Evolutionary conservation across 83 land plant genomes (phyloP).

Genomic region (Diphasiastrum complanatum): DNA sequence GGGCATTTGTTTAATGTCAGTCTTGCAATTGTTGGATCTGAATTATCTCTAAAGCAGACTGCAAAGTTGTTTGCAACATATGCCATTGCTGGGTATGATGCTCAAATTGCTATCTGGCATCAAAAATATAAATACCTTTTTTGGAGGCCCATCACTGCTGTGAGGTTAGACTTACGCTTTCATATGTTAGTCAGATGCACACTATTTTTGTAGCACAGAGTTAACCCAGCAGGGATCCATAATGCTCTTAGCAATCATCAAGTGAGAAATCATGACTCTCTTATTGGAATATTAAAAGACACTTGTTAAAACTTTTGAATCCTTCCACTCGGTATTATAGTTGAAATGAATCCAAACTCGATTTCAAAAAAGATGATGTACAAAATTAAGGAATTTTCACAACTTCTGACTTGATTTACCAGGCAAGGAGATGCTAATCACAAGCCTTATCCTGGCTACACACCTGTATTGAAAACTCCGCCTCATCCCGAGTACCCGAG

Average conservation of each 20-base stretch:
- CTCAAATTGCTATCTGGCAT: slow-evolving; percentile 7
- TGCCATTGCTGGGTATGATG: slow-evolving; percentile 11
- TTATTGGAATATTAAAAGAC: not conserved
- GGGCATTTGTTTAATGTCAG: slow-evolving; percentile 18
- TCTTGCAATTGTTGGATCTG: not conserved
- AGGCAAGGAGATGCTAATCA: slow-evolving; percentile 23
- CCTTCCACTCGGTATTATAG: too few species aligned
- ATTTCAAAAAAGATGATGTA: too few species aligned
- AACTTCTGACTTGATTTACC: too few species aligned
- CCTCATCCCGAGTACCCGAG: slow-evolving; percentile 26
- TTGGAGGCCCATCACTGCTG: slow-evolving; percentile 18
- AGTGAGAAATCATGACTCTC: not conserved
- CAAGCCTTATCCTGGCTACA: slow-evolving; percentile 4
- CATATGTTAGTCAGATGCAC: not conserved
- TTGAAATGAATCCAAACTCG: too few species aligned
- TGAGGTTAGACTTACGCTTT: slow-evolving; percentile 3
- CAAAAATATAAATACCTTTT: slow-evolving; percentile 18
- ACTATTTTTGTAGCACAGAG: not conserved
- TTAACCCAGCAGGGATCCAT: too few species aligned
- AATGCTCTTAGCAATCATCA: not conserved
- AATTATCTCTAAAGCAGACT: slow-evolving; percentile 2
- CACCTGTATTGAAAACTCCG: slow-evolving; percentile 6
- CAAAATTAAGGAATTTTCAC: too few species aligned
- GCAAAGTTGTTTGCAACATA: slow-evolving; percentile 11
- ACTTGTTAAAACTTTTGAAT: too few species aligned